Evolutionary conservation across 345 rosid species (phyloP).

Genomic region (Gossypium arboreum): DNA sequence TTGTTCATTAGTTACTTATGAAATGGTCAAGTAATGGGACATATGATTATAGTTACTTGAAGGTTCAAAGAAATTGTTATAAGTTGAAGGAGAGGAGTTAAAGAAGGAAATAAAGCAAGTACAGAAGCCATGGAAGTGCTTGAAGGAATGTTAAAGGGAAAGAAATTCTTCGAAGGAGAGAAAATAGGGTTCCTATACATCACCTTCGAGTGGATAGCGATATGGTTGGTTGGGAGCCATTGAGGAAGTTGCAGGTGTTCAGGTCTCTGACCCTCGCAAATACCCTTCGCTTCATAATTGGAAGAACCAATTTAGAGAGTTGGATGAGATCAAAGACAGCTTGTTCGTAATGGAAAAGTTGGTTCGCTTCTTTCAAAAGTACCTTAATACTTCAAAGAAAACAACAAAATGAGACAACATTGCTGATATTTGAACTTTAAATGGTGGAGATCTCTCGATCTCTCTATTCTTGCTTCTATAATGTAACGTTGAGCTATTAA

Average conservation of each 20-base stretch:
- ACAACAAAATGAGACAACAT: neutral
- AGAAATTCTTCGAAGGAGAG: constrained; percentile 22
- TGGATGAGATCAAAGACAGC: neutral
- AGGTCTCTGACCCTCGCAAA: neutral
- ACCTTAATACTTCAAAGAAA: neutral
- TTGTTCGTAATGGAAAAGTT: neutral
- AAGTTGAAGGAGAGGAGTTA: neutral
- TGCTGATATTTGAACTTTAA: neutral
- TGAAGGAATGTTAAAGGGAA: constrained; percentile 14
- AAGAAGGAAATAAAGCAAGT: constrained; percentile 2
- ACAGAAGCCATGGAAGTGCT: constrained; percentile 1
- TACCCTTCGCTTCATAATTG: constrained; percentile 12
- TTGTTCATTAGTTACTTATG: too few species aligned
- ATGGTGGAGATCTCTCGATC: neutral
- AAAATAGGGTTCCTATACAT: constrained; percentile 16
- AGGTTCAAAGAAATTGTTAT: neutral
- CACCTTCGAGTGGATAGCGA: neutral
- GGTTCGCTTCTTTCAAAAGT: neutral
- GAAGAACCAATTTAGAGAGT: constrained; percentile 4
- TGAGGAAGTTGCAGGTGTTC: constrained; percentile 1
- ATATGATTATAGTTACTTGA: neutral
- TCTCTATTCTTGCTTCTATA: neutral
- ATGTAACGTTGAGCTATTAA: too few species aligned
- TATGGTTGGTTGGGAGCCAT: constrained; percentile 12
- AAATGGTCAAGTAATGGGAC: too few species aligned